Percentiles rank a stretch among this genome's conserved stretches.
Evolutionary conservation across 139 green algal species (phyloP).

Genomic region (Chlorella sorokiniana): DNA sequence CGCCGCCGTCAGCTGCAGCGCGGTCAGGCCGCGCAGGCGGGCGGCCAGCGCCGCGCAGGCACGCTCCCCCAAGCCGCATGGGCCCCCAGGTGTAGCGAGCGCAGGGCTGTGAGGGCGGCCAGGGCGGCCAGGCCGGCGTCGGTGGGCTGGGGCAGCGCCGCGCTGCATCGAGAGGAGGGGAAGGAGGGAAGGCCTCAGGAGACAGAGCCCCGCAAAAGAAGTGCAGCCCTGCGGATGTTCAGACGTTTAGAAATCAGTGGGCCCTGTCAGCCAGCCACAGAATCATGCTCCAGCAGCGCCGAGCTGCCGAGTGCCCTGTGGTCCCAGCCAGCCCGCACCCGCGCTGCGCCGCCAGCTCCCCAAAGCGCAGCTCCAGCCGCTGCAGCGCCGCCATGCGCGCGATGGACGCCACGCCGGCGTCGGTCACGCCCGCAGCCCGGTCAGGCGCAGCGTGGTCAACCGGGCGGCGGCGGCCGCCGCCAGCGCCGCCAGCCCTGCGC

Average conservation of each 20-base stretch:
- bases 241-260: no score
- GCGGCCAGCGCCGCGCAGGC: background rate
- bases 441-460: constrained; percentile 13
- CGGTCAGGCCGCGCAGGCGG: background rate
- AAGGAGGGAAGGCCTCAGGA: no score
- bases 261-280: no score
- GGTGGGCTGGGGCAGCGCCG: background rate
- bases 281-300: no score
- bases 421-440: background rate
- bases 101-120: background rate
- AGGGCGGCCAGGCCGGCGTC: constrained; percentile 20
- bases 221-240: no score
- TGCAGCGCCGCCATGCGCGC: background rate
- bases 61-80: background rate
- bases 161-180: background rate
- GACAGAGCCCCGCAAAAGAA: no score
- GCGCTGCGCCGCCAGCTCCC: background rate
- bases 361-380: constrained; percentile 15
- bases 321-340: no score
- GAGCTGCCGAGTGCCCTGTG: no score
- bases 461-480: background rate
- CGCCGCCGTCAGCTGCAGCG: background rate
- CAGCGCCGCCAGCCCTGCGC: background rate
- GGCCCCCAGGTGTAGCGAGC: constrained; percentile 2
- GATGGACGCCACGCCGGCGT: background rate